A percentile compares a stretch with the other conserved stretches of the same genome.
These are phyloP conservation scores for Pseudonitzschia pungens DNA, from an alignment of 108 stramenopile species.

Conservation along the genomic window DNA sequence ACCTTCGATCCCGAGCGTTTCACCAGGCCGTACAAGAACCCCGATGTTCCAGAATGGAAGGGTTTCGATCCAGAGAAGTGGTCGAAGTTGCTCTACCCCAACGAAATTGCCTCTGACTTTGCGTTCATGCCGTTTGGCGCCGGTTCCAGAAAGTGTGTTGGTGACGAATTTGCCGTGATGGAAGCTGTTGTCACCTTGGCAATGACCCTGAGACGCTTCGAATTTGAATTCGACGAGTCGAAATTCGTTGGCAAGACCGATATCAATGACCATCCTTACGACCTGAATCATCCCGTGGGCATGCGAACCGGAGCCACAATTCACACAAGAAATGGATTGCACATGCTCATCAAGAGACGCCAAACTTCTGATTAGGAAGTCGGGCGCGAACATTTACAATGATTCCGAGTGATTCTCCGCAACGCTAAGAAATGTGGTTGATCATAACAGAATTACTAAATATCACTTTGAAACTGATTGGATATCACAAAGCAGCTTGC, in stretches of 20 bases:
- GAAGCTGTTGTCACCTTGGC: slow-evolving; percentile 93
- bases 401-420: no score
- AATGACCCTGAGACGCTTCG: slow-evolving; percentile 86
- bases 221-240: slow-evolving; percentile 88
- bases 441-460: no score
- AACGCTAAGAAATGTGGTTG: no score
- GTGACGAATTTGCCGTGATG: slow-evolving; percentile 94
- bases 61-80: slow-evolving; percentile 90
- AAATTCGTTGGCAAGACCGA: slow-evolving; percentile 28
- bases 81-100: slow-evolving; percentile 88
- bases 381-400: no score
- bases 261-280: slow-evolving; percentile 22
- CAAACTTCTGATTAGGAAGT: slow-evolving; percentile 1
- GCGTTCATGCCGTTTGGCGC: slow-evolving; percentile 92
- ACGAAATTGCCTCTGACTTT: slow-evolving; percentile 89
- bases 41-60: slow-evolving; percentile 86
- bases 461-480: no score
- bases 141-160: slow-evolving; percentile 94
- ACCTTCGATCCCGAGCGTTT: slow-evolving; percentile 89
- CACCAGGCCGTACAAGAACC: slow-evolving; percentile 80
- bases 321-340: slow-evolving; percentile 90
- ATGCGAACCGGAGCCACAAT: slow-evolving; percentile 96
- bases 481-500: no score
- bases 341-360: slow-evolving; percentile 81
- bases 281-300: slow-evolving; percentile 90